Evolutionary conservation across 2,329 filamentous ascomycete genomes (phyloP).

Genomic region (Teratosphaeria viscida): DNA sequence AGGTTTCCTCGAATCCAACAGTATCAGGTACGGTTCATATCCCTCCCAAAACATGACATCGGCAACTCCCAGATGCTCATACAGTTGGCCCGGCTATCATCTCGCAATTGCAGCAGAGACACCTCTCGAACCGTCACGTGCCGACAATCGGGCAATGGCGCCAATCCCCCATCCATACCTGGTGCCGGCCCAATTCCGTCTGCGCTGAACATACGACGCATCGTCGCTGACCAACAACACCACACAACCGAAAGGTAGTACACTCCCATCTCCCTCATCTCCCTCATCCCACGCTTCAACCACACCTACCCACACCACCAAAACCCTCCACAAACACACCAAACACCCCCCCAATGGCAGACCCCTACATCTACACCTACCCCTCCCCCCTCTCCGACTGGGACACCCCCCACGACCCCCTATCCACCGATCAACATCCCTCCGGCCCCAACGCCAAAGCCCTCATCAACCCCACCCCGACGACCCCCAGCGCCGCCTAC

Average conservation of each 20-base stretch:
- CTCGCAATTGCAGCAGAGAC: too few species aligned
- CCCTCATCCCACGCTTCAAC: not conserved
- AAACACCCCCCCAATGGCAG: slow-evolving; percentile 30
- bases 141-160: not conserved
- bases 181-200: not conserved
- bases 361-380: slow-evolving; percentile 43
- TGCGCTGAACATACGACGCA: not conserved
- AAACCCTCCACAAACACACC: not conserved
- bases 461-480: slow-evolving; percentile 54
- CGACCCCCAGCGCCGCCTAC: slow-evolving; percentile 56
- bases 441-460: slow-evolving; percentile 66
- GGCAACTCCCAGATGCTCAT: too few species aligned
- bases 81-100: too few species aligned
- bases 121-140: too few species aligned
- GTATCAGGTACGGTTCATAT: too few species aligned
- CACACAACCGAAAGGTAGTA: not conserved
- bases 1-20: too few species aligned
- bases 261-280: not conserved
- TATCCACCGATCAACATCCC: slow-evolving; percentile 29
- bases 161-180: not conserved
- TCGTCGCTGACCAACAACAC: not conserved
- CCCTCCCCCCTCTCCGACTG: slow-evolving; percentile 45
- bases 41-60: too few species aligned
- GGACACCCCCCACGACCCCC: slow-evolving; percentile 33
- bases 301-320: not conserved